These are phyloP conservation scores for Lentinula edodes DNA, from an alignment of 768 basidiomycete genomes.

Conservation along the genomic window DNA sequence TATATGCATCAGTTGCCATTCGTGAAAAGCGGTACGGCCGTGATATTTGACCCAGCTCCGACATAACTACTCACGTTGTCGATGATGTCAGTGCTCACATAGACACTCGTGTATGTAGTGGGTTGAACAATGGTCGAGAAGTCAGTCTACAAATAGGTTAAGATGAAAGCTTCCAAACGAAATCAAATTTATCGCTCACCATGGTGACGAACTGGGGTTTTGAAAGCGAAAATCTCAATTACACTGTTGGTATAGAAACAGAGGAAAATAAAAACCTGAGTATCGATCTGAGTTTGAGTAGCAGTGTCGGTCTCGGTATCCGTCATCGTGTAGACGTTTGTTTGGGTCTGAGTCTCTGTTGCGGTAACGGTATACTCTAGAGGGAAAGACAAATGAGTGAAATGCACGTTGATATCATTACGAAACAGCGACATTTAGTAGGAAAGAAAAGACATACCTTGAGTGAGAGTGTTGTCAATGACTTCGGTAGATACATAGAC, in stretches of 20 bases:
- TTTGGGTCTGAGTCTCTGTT: constrained; percentile 54
- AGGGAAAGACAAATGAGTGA: not conserved
- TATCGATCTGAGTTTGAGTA: constrained; percentile 27
- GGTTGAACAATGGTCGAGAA: constrained; percentile 48
- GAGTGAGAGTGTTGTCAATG: constrained; percentile 48
- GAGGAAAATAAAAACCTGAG: not conserved
- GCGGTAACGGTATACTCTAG: constrained; percentile 54
- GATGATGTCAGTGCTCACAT: constrained; percentile 49
- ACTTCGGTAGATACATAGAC: constrained; percentile 65
- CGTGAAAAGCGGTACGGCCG: too few species aligned
- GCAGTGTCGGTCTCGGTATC: constrained; percentile 49
- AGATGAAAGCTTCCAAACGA: too few species aligned
- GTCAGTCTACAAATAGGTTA: constrained; percentile 25
- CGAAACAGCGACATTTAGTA: not conserved
- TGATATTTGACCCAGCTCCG: too few species aligned
- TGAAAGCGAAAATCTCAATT: not conserved
- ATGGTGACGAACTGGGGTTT: constrained; percentile 44
- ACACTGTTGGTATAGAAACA: not conserved
- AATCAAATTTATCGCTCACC: not conserved
- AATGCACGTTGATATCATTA: not conserved
- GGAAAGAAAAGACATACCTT: constrained; percentile 12
- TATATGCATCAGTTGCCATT: constrained; percentile 1
- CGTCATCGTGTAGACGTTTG: constrained; percentile 49
- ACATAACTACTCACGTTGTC: constrained; percentile 44
- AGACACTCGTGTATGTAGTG: constrained; percentile 51